A percentile compares a stretch with the other conserved stretches of the same genome.
These are phyloP conservation scores for Pseudocercospora musae DNA, from an alignment of 2,329 filamentous ascomycete genomes.

Conservation along the genomic window DNA sequence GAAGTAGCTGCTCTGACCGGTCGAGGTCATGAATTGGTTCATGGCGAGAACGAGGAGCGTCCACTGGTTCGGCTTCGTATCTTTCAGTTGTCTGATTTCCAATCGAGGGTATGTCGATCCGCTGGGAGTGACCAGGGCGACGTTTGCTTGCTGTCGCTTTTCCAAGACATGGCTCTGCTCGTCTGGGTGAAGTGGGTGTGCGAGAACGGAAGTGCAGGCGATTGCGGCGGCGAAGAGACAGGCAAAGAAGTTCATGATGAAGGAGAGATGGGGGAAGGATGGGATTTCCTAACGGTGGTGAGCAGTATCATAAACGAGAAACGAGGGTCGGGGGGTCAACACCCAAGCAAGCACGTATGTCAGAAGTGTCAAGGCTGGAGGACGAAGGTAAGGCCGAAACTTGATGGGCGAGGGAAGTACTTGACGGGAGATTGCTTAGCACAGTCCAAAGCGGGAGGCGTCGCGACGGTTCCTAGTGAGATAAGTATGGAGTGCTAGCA, in stretches of 20 bases:
- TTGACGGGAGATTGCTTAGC: not conserved
- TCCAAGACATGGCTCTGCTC: slow-evolving; percentile 11
- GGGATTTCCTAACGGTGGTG: slow-evolving; percentile 5
- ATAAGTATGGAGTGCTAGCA: slow-evolving; percentile 8
- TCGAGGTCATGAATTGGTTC: slow-evolving; percentile 19
- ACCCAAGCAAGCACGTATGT: slow-evolving; percentile 6
- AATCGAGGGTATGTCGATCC: slow-evolving; percentile 21
- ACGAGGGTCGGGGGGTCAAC: slow-evolving; percentile 5
- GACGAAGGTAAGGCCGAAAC: not conserved
- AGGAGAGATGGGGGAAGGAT: not conserved
- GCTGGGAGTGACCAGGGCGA: slow-evolving; percentile 11
- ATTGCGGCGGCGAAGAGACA: slow-evolving; percentile 17
- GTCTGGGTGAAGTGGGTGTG: slow-evolving; percentile 12
- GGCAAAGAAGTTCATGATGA: slow-evolving; percentile 21
- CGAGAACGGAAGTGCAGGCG: slow-evolving; percentile 20
- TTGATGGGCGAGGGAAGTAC: not conserved
- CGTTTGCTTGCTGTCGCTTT: slow-evolving; percentile 11
- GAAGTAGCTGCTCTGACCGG: slow-evolving; percentile 17
- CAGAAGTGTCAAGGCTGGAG: not conserved
- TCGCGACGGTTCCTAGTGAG: slow-evolving; percentile 12
- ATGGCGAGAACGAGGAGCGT: slow-evolving; percentile 26
- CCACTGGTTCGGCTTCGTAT: slow-evolving; percentile 27
- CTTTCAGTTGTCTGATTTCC: slow-evolving; percentile 26
- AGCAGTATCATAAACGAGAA: slow-evolving; percentile 1
- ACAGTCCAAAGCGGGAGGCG: slow-evolving; percentile 9